phyloP scores from a whole-genome alignment of 148 eudicot species.

The Arctostaphylos glauca region DNA sequence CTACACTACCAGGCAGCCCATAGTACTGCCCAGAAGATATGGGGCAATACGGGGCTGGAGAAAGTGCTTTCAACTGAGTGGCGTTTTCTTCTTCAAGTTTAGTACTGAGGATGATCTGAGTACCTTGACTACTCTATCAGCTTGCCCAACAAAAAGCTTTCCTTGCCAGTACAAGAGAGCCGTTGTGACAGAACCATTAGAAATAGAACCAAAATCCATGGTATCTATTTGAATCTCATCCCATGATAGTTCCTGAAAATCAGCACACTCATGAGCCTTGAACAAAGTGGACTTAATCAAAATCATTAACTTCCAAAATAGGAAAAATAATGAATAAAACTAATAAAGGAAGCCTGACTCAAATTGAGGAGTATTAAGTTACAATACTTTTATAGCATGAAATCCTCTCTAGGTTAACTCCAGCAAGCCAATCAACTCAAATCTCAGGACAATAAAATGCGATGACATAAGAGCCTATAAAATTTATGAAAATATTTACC shows the following conservation, averaged over 20 bases:
- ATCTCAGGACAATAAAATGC: background rate
- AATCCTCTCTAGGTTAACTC: background rate
- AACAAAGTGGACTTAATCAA: background rate
- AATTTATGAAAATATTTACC: constrained; percentile 35
- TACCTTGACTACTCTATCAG: constrained; percentile 76
- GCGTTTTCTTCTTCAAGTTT: too few species aligned
- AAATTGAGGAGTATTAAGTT: too few species aligned
- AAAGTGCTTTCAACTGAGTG: too few species aligned
- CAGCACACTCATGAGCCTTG: background rate
- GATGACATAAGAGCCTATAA: background rate
- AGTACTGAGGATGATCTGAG: too few species aligned
- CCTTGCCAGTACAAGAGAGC: constrained; percentile 58
- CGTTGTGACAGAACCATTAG: constrained; percentile 71
- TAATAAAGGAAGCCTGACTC: background rate
- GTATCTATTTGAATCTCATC: constrained; percentile 43
- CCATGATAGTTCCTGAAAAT: constrained; percentile 50
- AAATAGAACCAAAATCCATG: constrained; percentile 50
- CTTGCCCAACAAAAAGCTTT: constrained; percentile 67
- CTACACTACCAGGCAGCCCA: too few species aligned
- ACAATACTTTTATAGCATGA: background rate
- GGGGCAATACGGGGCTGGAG: too few species aligned
- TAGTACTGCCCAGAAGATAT: too few species aligned
- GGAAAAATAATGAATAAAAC: background rate
- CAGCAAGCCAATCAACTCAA: constrained; percentile 8
- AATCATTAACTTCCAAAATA: background rate